phyloP scores from a whole-genome alignment of 805 yeast species.

The Candida sithepensis region DNA sequence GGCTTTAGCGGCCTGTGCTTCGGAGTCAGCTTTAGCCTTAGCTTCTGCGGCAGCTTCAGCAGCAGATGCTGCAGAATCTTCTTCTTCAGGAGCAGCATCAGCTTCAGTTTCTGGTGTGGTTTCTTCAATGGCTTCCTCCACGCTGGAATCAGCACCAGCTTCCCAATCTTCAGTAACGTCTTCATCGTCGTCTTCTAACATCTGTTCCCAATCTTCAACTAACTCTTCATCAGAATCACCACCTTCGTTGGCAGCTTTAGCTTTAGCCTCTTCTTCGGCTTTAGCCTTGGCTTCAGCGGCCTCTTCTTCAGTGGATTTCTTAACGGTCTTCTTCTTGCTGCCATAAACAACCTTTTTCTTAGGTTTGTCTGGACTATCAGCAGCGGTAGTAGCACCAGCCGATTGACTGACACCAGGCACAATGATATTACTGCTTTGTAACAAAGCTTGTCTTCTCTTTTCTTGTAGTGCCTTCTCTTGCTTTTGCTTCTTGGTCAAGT shows the following conservation, averaged over 20 bases:
- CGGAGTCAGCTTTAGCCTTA: slow-evolving; percentile 28
- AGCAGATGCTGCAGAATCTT: slow-evolving; percentile 15
- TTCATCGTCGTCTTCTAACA: slow-evolving; percentile 47
- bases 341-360: slow-evolving; percentile 64
- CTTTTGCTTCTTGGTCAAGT: slow-evolving; percentile 89
- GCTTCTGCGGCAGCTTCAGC: slow-evolving; percentile 31
- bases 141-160: slow-evolving; percentile 27
- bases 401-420: slow-evolving; percentile 65
- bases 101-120: slow-evolving; percentile 16
- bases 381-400: too few relatives aligned
- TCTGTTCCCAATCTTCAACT: slow-evolving; percentile 83
- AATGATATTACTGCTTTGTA: slow-evolving; percentile 66
- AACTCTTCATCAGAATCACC: slow-evolving; percentile 52
- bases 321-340: slow-evolving; percentile 59
- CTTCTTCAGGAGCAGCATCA: slow-evolving; percentile 24
- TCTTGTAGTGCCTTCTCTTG: slow-evolving; percentile 85
- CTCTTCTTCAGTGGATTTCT: slow-evolving; percentile 29
- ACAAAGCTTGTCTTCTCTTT: slow-evolving; percentile 81
- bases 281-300: slow-evolving; percentile 23
- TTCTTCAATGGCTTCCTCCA: slow-evolving; percentile 28
- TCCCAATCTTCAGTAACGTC: slow-evolving; percentile 46
- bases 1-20: slow-evolving; percentile 20
- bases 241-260: slow-evolving; percentile 14
- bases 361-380: too few relatives aligned
- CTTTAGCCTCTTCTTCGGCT: slow-evolving; percentile 17